These are phyloP conservation scores for Trichophyton schoenleinii DNA, from an alignment of 2,329 filamentous ascomycete species.

Conservation along the genomic window DNA sequence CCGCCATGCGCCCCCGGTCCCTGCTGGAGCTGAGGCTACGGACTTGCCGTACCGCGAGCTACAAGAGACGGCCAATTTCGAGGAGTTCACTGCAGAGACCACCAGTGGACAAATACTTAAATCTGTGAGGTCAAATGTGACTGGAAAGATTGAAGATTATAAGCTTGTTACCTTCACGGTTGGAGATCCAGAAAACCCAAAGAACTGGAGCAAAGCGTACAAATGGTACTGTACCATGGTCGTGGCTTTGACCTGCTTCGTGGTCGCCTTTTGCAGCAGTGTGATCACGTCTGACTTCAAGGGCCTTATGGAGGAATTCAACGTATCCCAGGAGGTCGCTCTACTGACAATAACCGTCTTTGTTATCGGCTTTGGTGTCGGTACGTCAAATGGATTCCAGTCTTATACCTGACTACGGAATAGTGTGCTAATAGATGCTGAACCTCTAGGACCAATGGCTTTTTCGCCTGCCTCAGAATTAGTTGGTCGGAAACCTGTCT, in stretches of 20 bases:
- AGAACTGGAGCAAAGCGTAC: conserved; percentile 66
- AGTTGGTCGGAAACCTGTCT: conserved; percentile 58
- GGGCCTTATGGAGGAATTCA: conserved; percentile 51
- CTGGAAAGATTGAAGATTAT: conserved; percentile 40
- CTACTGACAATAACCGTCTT: conserved; percentile 63
- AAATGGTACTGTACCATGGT: conserved; percentile 84
- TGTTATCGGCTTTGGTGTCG: conserved; percentile 69
- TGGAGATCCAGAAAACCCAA: conserved; percentile 64
- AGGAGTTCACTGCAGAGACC: conserved; percentile 55
- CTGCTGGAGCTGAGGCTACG: conserved; percentile 28
- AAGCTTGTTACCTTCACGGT: conserved; percentile 59
- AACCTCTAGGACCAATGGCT: conserved; percentile 52
- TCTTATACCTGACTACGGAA: background rate
- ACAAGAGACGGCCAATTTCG: conserved; percentile 47
- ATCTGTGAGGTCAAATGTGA: conserved; percentile 42
- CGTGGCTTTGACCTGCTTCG: conserved; percentile 63
- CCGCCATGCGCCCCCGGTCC: conserved; percentile 14
- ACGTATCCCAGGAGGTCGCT: conserved; percentile 58
- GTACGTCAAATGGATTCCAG: conserved; percentile 26
- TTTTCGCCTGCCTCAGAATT: conserved; percentile 72
- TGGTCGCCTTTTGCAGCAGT: conserved; percentile 57
- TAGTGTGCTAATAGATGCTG: background rate
- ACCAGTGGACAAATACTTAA: conserved; percentile 49
- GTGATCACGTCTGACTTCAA: conserved; percentile 66
- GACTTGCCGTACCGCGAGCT: conserved; percentile 56